Evolutionary conservation across 495 filamentous ascomycete species (phyloP).

Genomic region (Barbatosphaeria neglecta): DNA sequence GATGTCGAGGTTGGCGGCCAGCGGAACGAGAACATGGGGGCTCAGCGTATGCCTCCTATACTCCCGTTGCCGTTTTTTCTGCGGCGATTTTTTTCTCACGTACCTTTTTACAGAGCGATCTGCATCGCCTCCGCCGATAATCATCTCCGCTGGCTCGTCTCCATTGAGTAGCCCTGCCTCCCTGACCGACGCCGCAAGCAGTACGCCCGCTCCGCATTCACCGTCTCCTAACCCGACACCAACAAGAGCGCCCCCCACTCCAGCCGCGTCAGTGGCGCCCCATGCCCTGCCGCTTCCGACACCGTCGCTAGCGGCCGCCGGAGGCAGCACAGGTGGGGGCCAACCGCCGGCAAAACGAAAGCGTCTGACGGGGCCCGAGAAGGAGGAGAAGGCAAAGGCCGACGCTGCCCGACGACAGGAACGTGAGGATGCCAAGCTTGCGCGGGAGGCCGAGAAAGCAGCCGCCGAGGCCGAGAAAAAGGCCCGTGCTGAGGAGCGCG

Average conservation of each 20-base stretch:
- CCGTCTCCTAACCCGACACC: constrained; percentile 18
- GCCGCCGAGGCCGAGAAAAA: constrained; percentile 23
- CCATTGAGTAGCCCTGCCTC: constrained; percentile 16
- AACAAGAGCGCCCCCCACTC: background rate
- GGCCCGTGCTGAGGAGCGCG: constrained; percentile 23
- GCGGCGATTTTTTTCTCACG: background rate
- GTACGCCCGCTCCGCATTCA: constrained; percentile 14
- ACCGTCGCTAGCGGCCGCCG: constrained; percentile 3
- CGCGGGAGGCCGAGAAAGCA: constrained; percentile 31
- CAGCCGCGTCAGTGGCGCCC: background rate
- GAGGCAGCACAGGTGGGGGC: constrained; percentile 4
- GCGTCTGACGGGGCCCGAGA: constrained; percentile 41
- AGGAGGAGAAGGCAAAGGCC: constrained; percentile 35
- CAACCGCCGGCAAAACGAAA: constrained; percentile 32
- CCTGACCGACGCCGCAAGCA: constrained; percentile 22
- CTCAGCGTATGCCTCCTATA: too few relatives aligned
- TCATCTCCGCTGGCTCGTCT: constrained; percentile 5
- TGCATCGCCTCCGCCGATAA: background rate
- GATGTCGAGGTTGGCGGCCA: background rate
- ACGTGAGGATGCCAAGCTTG: constrained; percentile 42
- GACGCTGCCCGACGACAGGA: constrained; percentile 37
- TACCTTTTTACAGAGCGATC: constrained; percentile 9
- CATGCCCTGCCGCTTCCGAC: background rate
- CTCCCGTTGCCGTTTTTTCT: background rate
- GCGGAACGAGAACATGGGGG: background rate